Evolutionary conservation across 768 basidiomycete species (phyloP), one percentile per base, ranked within the genome.

Genomic region (Gloeostereum incarnatum): DNA sequence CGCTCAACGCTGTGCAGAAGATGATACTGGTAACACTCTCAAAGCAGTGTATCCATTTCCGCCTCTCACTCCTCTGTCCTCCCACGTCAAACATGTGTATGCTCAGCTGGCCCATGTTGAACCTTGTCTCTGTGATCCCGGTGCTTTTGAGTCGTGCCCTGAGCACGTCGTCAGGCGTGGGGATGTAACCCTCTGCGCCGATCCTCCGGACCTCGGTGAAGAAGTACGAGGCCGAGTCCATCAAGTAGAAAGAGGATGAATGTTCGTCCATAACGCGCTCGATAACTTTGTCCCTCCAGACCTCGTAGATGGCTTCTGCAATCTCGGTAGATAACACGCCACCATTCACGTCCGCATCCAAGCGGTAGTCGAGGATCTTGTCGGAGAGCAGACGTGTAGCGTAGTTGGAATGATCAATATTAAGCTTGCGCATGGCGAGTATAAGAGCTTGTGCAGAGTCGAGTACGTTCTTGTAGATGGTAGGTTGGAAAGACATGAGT

Each of bases 141-240:
- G 85, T 81, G 39, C 81, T 89, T 66, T 93, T 93, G 41, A 78
- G 77, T 46, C 90, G 75, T n/a, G 89, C 88, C 18, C 89, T 68
- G 19, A 97, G 64, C 2, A 94, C 84, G 53, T 97, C 93, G 5
- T 73, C 78, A 51, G 88, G 85, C 14, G 80, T 85, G 0, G 93
- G 93, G 0, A 83, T 63, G 52, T 93, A 98, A n/a, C 75, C 78
- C 0, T 75, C 69, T 1, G 73, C 58, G 2, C 86, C 88, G 55
- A 97, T 92, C 31, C 91, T 77, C n/a, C 75, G 60, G 7, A 91
- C 81, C 38, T 90, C 77, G 8, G 69, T 67, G 60, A 96, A 93
- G 62, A 97, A 97, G 58, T 94, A 94, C 31, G 69, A 68, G 0
- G 93, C 93, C n/a, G 78, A 86, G 54, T 96, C 93, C 89, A 93